A percentile compares a stretch with the other conserved stretches of the same genome.
Evolutionary conservation across 2,329 filamentous ascomycete species (phyloP).

Genomic region (Colletotrichum gloeosporioides): DNA sequence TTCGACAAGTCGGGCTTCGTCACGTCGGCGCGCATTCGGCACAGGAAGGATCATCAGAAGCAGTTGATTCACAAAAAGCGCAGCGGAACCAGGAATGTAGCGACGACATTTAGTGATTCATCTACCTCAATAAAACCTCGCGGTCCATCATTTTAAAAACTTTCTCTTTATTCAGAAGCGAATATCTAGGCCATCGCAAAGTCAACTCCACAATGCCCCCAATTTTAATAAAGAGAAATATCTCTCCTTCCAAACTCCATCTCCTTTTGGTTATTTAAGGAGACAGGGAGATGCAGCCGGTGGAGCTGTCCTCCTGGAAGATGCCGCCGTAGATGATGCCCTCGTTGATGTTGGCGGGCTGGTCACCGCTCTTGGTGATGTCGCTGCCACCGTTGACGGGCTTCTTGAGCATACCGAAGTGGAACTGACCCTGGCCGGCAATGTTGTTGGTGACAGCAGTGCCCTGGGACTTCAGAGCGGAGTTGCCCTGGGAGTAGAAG

Average conservation of each 20-base stretch:
- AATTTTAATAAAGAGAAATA: neutral
- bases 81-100: too few species aligned
- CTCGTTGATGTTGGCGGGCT: constrained; percentile 54
- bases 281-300: constrained; percentile 10
- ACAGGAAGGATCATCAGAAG: neutral
- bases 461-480: constrained; percentile 52
- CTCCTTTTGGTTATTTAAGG: neutral
- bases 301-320: constrained; percentile 55
- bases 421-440: constrained; percentile 64
- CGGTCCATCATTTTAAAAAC: neutral
- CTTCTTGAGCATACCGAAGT: constrained; percentile 69
- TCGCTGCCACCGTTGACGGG: constrained; percentile 49
- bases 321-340: constrained; percentile 58
- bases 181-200: neutral
- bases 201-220: neutral
- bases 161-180: neutral
- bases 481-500: constrained; percentile 58
- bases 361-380: constrained; percentile 52
- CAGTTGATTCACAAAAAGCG: neutral
- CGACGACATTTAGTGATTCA: neutral
- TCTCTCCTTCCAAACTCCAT: neutral
- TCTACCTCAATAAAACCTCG: neutral
- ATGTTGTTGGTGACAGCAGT: constrained; percentile 53
- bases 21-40: neutral
- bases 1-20: neutral